These are phyloP conservation scores for Marasmius oreades DNA, from an alignment of 1,284 basidiomycete species.

Conservation along the genomic window DNA sequence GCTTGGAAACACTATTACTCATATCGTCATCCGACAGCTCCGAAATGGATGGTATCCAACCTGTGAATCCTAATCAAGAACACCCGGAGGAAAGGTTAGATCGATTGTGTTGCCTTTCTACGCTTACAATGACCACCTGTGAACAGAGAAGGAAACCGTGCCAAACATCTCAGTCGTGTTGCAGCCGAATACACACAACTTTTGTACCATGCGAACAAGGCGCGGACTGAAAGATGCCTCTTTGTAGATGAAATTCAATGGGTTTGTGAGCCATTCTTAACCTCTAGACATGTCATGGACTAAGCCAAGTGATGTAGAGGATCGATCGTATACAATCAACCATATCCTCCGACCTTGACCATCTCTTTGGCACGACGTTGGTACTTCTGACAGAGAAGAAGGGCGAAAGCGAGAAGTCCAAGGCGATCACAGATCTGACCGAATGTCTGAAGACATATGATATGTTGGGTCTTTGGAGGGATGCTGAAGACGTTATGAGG, in stretches of 20 bases:
- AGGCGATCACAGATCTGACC: constrained; percentile 57
- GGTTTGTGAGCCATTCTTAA: constrained; percentile 53
- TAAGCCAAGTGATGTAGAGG: constrained; percentile 44
- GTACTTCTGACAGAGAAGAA: constrained; percentile 44
- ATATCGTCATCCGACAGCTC: constrained; percentile 44
- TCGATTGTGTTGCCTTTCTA: constrained; percentile 3
- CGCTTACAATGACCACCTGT: constrained; percentile 7
- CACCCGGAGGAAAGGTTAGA: constrained; percentile 36
- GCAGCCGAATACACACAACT: constrained; percentile 91
- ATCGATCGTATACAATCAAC: constrained; percentile 79
- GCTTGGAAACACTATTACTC: constrained; percentile 78
- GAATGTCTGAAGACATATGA: constrained; percentile 87
- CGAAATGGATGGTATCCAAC: constrained; percentile 28
- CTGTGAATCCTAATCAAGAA: constrained; percentile 22
- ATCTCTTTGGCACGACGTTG: constrained; percentile 64
- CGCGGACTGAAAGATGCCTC: constrained; percentile 66
- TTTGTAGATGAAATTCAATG: constrained; percentile 83
- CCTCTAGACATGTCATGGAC: constrained; percentile 14
- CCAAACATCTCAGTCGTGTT: constrained; percentile 83
- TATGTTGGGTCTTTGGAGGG: constrained; percentile 72
- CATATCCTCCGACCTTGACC: constrained; percentile 80
- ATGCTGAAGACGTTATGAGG: constrained; percentile 83
- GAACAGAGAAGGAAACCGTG: constrained; percentile 58
- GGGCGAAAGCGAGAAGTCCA: constrained; percentile 55
- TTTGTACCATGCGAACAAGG: constrained; percentile 86